Evolutionary conservation across 345 rosid species (phyloP).

Genomic region (Angophora floribunda): DNA sequence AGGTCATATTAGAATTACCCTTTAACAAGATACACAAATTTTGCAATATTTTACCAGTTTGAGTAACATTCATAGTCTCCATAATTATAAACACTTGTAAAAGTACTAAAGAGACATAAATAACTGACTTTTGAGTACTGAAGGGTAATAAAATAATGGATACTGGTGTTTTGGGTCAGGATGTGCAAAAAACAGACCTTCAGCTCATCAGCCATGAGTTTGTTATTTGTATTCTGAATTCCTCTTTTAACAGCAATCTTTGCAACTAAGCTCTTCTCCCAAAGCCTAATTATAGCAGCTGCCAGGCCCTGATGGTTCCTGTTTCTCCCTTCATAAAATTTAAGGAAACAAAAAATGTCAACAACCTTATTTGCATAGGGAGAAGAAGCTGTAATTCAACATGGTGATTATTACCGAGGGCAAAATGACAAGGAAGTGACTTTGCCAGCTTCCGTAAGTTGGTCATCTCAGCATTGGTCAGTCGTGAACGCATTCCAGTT

Average conservation of each 20-base stretch:
- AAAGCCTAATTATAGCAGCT: slow-evolving; percentile 68
- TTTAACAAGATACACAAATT: neutral
- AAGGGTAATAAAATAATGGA: neutral
- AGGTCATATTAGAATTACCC: neutral
- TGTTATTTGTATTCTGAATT: slow-evolving; percentile 95
- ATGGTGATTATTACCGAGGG: slow-evolving; percentile 61
- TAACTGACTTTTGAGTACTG: neutral
- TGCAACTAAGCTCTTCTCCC: slow-evolving; percentile 88
- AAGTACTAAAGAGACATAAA: neutral
- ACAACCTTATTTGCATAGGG: slow-evolving; percentile 1
- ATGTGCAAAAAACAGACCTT: slow-evolving; percentile 43
- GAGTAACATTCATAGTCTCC: neutral
- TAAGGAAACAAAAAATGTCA: neutral
- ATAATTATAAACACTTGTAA: neutral
- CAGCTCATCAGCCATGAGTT: slow-evolving; percentile 89
- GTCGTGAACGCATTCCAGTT: slow-evolving; percentile 79
- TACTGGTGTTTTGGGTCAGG: neutral
- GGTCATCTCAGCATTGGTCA: slow-evolving; percentile 96
- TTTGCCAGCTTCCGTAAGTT: slow-evolving; percentile 80
- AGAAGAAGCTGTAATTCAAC: neutral
- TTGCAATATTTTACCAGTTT: neutral
- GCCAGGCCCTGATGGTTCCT: slow-evolving; percentile 97
- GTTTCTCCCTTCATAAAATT: slow-evolving; percentile 63
- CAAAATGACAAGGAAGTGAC: slow-evolving; percentile 93
- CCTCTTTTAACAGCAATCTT: slow-evolving; percentile 97